Evolutionary conservation across 2,329 filamentous ascomycete species (phyloP).

Genomic region (Botrytis porri): DNA sequence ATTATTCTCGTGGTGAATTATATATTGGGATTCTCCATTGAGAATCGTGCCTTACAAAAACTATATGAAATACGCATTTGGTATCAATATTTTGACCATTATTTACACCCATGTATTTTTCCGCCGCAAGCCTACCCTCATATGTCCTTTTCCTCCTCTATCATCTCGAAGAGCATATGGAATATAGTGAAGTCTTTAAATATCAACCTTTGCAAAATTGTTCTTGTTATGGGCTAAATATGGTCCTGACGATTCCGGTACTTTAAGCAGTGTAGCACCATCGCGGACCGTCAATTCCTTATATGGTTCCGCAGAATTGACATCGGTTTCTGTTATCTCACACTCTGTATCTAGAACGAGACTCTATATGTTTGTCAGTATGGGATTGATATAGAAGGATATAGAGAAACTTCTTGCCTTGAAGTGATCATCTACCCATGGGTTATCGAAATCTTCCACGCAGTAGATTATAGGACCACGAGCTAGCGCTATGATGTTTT

Average conservation of each 20-base stretch:
- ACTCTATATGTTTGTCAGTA: neutral
- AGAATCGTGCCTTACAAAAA: neutral
- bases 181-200: slow-evolving; percentile 47
- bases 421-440: slow-evolving; percentile 55
- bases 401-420: slow-evolving; percentile 33
- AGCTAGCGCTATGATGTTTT: slow-evolving; percentile 52
- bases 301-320: slow-evolving; percentile 27
- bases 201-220: neutral
- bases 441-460: slow-evolving; percentile 56
- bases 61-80: neutral
- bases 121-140: slow-evolving; percentile 29
- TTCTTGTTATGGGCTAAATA: slow-evolving; percentile 16
- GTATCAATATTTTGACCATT: neutral
- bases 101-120: neutral
- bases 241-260: slow-evolving; percentile 5
- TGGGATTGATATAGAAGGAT: neutral
- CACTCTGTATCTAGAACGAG: slow-evolving; percentile 26
- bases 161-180: slow-evolving; percentile 57
- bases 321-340: slow-evolving; percentile 23
- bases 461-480: slow-evolving; percentile 60
- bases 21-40: neutral
- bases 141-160: slow-evolving; percentile 48
- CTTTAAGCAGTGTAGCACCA: slow-evolving; percentile 24
- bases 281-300: slow-evolving; percentile 26
- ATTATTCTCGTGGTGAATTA: neutral